Base-by-base conservation (phyloP, 2,329 filamentous ascomycete species). In the Ophidiomyces ophidiicola region DNA sequence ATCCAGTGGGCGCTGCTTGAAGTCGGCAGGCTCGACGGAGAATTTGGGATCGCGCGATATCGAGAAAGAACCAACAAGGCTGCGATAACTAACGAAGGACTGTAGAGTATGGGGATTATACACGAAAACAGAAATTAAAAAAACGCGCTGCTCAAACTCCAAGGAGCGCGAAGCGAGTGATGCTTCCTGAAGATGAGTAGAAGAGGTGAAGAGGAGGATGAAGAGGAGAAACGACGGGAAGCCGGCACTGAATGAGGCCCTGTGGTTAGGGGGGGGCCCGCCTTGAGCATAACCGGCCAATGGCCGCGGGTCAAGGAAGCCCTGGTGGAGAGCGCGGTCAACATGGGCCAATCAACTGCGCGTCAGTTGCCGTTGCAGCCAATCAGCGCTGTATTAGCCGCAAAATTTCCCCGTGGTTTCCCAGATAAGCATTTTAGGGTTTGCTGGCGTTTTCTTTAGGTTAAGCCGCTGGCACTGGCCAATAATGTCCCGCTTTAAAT, bases 91-190 rank as follows among this genome's bases (percentile, higher is more conserved):
- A 30, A 36, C 26, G 26, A 38, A 19, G 11, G 32, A 35, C 15
- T 20, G 32, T 10, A n/a, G n/a, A n/a, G 46, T 15, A 33, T 24
- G 24, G n/a, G 20, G 28, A 28, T 31, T 8, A 2, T 17, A 46
- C 44, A 52, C 46, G 38, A 46, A 47, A 42, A 49, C 46, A 41
- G 40, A 47, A 50, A 25, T 28, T 25, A 11, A 30, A 31, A 24
- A 24, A 23, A 43, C 7, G 14, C n/a, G 19, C 32, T 28, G n/a
- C 18, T 26, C 31, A 24, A 36, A 18, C 19, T 38, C 41, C 12
- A 28, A 41, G 41, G 40, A 38, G 42, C 30, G 28, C 24, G 24
- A 44, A 46, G 37, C 44, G 44, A 46, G 37, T 46, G 44, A 38
- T 30, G 23, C 37, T 41, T 39, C 25, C n/a, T 15, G 20, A 28